Percentiles rank a stretch among this genome's conserved stretches.
Conservation (phyloP, 2,329 filamentous ascomycete species). For the Kalaharituber pfeilii region DNA sequence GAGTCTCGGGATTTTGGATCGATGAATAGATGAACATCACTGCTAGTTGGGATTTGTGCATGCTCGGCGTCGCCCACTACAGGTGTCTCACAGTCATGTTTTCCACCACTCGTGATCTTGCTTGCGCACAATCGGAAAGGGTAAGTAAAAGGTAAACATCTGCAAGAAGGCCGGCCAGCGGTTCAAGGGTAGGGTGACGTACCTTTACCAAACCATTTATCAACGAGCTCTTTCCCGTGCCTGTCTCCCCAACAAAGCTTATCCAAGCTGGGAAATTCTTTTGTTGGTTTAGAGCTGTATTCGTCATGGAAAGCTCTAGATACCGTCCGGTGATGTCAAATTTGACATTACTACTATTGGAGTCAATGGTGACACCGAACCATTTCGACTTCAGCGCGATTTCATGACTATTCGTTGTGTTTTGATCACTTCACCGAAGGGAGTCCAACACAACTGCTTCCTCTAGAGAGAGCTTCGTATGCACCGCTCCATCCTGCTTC, state of each 20-base stretch:
- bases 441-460: too few relatives aligned
- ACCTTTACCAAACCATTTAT: conserved; percentile 20
- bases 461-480: too few relatives aligned
- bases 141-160: too few relatives aligned
- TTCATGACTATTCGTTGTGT: too few relatives aligned
- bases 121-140: too few relatives aligned
- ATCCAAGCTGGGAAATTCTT: conserved; percentile 16
- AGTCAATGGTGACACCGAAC: conserved; percentile 18
- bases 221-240: conserved; percentile 20
- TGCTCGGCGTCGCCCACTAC: conserved; percentile 14
- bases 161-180: too few relatives aligned
- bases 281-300: conserved; percentile 4
- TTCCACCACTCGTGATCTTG: neutral
- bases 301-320: conserved; percentile 3
- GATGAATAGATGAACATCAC: conserved; percentile 20
- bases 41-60: conserved; percentile 14
- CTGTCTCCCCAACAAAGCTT: conserved; percentile 20
- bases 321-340: conserved; percentile 10
- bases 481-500: too few relatives aligned
- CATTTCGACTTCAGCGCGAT: too few relatives aligned
- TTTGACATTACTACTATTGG: conserved; percentile 5
- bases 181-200: too few relatives aligned
- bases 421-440: too few relatives aligned
- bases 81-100: conserved; percentile 8
- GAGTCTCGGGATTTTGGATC: conserved; percentile 16